Conservation (phyloP, 257 asterid species). For the Solanum dulcamara region DNA sequence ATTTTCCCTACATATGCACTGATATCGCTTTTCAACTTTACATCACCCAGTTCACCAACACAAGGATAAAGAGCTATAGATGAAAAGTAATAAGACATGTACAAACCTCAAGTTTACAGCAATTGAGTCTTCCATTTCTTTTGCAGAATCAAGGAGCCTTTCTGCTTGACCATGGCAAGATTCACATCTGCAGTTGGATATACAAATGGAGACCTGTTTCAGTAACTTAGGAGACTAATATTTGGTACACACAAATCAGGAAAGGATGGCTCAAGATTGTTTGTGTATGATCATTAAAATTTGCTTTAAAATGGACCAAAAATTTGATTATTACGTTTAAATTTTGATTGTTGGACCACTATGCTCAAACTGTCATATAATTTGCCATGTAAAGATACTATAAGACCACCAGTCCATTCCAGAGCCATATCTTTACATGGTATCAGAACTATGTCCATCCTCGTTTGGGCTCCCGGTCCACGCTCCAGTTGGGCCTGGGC, state of each 20-base stretch:
- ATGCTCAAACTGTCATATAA: background rate
- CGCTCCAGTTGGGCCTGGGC: too few species aligned
- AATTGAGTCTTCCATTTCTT: constrained; percentile 98
- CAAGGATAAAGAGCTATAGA: background rate
- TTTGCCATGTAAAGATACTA: too few species aligned
- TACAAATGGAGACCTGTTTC: background rate
- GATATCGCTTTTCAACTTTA: background rate
- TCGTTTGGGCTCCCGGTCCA: too few species aligned
- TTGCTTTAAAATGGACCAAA: background rate
- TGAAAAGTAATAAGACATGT: background rate
- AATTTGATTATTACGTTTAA: background rate
- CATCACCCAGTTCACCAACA: background rate
- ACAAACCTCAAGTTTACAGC: constrained; percentile 90
- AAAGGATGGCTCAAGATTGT: background rate
- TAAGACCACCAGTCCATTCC: too few species aligned
- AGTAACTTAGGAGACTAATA: background rate
- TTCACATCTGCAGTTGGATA: constrained; percentile 64
- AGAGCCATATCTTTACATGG: too few species aligned
- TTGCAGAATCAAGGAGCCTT: constrained; percentile 97
- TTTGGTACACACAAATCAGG: background rate
- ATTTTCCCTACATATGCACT: background rate
- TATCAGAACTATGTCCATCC: too few species aligned
- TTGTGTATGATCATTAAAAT: background rate
- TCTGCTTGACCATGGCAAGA: constrained; percentile 99
- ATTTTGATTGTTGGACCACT: background rate